phyloP scores from a whole-genome alignment of 371 early-diverging fungal species.

The Syncephalastrum contaminatum region DNA sequence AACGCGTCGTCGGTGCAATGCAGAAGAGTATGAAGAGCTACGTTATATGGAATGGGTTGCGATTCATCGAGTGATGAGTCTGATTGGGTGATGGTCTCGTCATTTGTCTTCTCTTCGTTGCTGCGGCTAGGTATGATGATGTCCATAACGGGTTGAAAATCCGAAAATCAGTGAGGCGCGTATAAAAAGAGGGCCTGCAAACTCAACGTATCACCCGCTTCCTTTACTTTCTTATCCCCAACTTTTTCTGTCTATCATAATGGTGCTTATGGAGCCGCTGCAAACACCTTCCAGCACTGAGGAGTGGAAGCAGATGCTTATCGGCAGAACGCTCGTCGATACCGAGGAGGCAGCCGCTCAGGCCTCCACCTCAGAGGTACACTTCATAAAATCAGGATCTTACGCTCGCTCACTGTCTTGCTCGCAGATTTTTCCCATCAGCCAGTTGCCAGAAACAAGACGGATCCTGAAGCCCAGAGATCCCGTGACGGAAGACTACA shows the following conservation, averaged over 20 bases:
- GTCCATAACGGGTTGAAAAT: no score
- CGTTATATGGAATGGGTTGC: no score
- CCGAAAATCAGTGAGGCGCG: no score
- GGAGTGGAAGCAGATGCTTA: conserved; percentile 12
- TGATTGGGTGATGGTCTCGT: no score
- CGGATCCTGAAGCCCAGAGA: conserved; percentile 3
- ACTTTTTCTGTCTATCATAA: background rate
- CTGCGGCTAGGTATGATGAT: no score
- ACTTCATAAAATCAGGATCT: background rate
- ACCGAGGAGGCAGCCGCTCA: conserved; percentile 7
- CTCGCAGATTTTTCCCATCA: background rate
- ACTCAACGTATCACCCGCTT: no score
- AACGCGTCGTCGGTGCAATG: no score
- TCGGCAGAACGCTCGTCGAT: conserved; percentile 13
- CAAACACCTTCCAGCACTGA: conserved; percentile 2
- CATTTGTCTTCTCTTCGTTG: no score
- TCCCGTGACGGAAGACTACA: conserved; percentile 11
- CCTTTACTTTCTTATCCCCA: background rate
- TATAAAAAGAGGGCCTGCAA: no score
- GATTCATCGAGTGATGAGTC: no score
- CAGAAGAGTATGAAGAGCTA: no score
- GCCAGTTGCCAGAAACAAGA: conserved; percentile 2
- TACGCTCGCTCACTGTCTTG: background rate
- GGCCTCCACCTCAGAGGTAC: background rate
- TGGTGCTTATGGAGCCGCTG: no score